A percentile compares a stretch with the other conserved stretches of the same genome.
Conservation (phyloP, 176 grass and related monocot genomes). For the Avena insularis region DNA sequence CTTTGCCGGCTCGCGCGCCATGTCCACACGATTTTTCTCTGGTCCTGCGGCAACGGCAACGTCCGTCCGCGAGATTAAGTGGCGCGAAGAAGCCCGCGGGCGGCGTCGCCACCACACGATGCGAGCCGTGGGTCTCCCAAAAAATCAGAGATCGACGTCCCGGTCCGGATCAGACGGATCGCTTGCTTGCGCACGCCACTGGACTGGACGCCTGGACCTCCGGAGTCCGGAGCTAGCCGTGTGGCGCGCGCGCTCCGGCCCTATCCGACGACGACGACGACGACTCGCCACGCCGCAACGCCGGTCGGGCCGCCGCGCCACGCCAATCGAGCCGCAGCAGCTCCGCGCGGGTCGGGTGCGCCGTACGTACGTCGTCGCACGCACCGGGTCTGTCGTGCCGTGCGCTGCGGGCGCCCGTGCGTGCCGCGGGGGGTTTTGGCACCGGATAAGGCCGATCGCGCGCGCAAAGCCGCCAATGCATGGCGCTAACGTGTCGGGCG, state of each 20-base stretch:
- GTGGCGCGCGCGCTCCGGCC: neutral
- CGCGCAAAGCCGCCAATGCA: neutral
- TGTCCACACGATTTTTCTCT: constrained; percentile 4
- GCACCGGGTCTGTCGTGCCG: no score
- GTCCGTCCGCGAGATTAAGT: neutral
- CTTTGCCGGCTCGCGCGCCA: neutral
- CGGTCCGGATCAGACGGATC: neutral
- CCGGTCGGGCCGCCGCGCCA: neutral
- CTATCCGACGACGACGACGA: neutral
- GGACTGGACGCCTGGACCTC: neutral
- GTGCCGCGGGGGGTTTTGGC: neutral
- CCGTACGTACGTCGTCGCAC: no score
- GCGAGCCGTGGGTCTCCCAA: neutral
- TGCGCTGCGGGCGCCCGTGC: neutral
- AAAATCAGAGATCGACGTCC: neutral
- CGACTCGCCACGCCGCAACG: neutral
- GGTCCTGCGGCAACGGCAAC: neutral
- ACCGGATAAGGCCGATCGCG: neutral
- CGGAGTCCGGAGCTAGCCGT: neutral
- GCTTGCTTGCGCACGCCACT: neutral
- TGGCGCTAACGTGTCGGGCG: neutral
- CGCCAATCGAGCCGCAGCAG: no score
- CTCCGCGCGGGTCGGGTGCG: neutral
- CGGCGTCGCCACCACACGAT: constrained; percentile 37
- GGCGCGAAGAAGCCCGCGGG: neutral